phyloP scores from a whole-genome alignment of 2,329 filamentous ascomycete genomes.

The Ophiostoma sp. region DNA sequence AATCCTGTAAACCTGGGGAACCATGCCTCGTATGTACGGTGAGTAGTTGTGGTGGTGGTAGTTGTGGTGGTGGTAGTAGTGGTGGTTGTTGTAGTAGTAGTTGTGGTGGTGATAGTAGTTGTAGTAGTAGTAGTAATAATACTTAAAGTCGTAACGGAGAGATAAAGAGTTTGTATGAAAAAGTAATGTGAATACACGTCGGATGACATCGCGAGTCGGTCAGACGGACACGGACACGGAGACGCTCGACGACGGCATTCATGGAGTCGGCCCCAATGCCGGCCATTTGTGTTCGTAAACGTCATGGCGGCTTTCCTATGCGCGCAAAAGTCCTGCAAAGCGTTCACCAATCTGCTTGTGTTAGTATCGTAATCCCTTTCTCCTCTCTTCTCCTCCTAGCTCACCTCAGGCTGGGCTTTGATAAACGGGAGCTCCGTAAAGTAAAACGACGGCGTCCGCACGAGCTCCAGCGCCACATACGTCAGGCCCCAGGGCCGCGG shows the following conservation, averaged over 20 bases:
- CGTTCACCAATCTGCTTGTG: conserved; percentile 45
- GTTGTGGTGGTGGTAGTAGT: too few relatives aligned
- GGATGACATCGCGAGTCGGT: neutral
- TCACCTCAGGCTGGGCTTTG: conserved; percentile 64
- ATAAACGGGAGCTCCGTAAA: conserved; percentile 94
- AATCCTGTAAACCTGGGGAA: neutral
- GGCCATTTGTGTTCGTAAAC: neutral
- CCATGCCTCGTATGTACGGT: neutral
- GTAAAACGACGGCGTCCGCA: conserved; percentile 84
- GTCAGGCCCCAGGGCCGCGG: conserved; percentile 95
- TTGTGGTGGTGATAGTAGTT: too few relatives aligned
- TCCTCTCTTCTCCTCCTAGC: neutral
- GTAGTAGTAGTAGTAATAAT: too few relatives aligned
- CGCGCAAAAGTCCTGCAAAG: conserved; percentile 29
- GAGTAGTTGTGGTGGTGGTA: too few relatives aligned
- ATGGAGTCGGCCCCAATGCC: neutral
- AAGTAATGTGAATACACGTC: too few relatives aligned
- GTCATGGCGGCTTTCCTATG: neutral
- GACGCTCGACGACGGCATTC: too few relatives aligned
- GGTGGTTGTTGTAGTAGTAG: too few relatives aligned
- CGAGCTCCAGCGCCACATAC: conserved; percentile 77
- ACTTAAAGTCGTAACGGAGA: too few relatives aligned
- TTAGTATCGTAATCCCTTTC: neutral
- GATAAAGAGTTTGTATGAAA: too few relatives aligned
- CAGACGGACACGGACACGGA: neutral